Base-by-base conservation (phyloP, 352 stramenopile genomes). In the Phytophthora podocarpi region DNA sequence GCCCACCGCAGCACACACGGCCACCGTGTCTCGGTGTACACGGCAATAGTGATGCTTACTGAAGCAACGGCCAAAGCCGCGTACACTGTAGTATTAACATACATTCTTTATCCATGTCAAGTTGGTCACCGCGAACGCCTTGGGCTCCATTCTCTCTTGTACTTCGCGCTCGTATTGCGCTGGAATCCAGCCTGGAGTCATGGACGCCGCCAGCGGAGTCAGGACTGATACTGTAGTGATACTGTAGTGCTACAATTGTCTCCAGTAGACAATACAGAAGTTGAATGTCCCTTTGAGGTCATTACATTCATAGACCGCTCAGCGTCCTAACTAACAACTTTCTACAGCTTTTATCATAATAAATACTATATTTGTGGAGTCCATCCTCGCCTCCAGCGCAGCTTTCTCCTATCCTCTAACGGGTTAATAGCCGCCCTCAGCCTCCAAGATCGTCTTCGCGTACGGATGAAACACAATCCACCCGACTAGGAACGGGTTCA, bases 401-500 rank as follows among this genome's bases (percentile, higher is more conserved):
- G 30, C 12, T 28, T 13, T 35, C 27, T 59, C 24, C 35, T 64
- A 69, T 43, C 12, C 18, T 39, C 21, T 21, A 55, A 49, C 12
- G 15, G 5, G 16, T 51, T 53, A 73, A 36, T 66, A 67, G 57
- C 39, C 13, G 21, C 42, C 26, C 26, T 45, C 42, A 0, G 27
- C 18, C 31, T 76, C 69, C 27, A 88, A 47, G 7, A 84, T 52
- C 8, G 67, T 72, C 58, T 87, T 90, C 23, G 80, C 68, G 35
- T 85, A 89, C 41, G 78, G 78, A 49, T 90, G 74, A 39, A 86
- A 86, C 20, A 85, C 66, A 56, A 87, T 80, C 53, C 72, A 80
- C 1, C 76, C 76, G 9, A 90, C 39, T 13, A 90, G 52, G n/a
- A 87, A 90, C 24, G 78, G 76, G 39, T 77, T 83, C 16, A 80